Evolutionary conservation across 148 eudicot genomes (phyloP).

Genomic region (Gaultheria prostrata): DNA sequence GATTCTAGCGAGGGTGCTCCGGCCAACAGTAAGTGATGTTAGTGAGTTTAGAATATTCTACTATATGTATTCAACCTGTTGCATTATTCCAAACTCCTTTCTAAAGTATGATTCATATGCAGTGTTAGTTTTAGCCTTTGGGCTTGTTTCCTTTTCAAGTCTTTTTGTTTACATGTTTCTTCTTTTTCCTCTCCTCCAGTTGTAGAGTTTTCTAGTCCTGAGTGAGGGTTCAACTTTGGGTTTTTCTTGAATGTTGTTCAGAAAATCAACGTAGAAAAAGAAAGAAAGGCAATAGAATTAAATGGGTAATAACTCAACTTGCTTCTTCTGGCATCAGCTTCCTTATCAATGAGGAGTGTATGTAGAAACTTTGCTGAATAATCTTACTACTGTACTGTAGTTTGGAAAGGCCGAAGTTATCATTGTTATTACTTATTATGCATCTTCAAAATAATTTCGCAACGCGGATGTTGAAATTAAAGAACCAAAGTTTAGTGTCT

Average conservation of each 20-base stretch:
- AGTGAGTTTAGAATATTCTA: neutral
- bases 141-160: neutral
- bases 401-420: neutral
- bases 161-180: neutral
- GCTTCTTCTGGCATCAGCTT: neutral
- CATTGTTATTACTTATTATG: neutral
- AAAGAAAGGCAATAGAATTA: neutral
- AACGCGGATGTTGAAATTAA: neutral
- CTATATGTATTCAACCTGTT: neutral
- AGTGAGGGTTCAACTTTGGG: neutral
- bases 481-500: neutral
- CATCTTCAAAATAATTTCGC: neutral
- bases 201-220: neutral
- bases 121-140: neutral
- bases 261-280: neutral
- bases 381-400: neutral
- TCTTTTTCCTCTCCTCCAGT: neutral
- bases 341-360: neutral
- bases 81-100: neutral
- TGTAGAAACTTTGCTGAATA: neutral
- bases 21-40: constrained; percentile 55
- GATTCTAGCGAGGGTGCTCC: constrained; percentile 47
- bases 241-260: neutral
- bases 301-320: neutral
- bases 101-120: neutral